Evolutionary conservation across 768 basidiomycete genomes (phyloP), one percentile per base, ranked within the genome.

Genomic region (Mycena metata): DNA sequence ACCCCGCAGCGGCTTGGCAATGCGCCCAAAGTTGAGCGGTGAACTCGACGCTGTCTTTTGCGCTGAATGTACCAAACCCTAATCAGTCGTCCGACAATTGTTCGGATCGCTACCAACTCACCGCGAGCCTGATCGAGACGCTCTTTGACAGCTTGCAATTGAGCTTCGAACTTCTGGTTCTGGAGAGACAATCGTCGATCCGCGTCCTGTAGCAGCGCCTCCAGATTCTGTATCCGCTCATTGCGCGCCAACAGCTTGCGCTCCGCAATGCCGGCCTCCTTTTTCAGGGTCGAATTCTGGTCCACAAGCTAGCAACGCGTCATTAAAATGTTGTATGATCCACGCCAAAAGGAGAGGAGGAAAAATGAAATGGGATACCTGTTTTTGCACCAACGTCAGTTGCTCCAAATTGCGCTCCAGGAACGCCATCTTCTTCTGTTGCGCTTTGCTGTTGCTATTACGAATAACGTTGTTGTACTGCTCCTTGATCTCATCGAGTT

Each of bases 341-440:
- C 68, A 68, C 30, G 30, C 30, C 30, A 58, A 50, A 55, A 67
- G 73, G 57, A 17, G 59, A 21, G 19, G 16, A 45, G 23, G 19
- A 30, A 30, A n/a, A 58, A 59, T 56, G 36, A 76, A 30, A 30
- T 30, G 30, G 85, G 58, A 69, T 30, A 92, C 96, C 90, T 98
- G 96, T 80, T 98, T 98, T 87, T 99, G 98, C 23, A 99, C 96
- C 59, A 95, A 81, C 30, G 96, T 97, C 71, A 99, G 82, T 76
- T 97, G 95, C 76, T 98, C 96, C 59, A 99, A 83, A 76, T 99
- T 99, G 59, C 97, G 92, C 77, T 98, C 96, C 61, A 99, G 81
- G 88, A 98, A 98, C 15, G 96, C 94, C 93, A 99, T 96, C 88
- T 99, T 98, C 89, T 97, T 96, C 83, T 97, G 95, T 74, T 99